Percentiles rank a stretch among this genome's conserved stretches.
phyloP scores from a whole-genome alignment of 257 asterid genomes.

The Hygrophila difformis region DNA sequence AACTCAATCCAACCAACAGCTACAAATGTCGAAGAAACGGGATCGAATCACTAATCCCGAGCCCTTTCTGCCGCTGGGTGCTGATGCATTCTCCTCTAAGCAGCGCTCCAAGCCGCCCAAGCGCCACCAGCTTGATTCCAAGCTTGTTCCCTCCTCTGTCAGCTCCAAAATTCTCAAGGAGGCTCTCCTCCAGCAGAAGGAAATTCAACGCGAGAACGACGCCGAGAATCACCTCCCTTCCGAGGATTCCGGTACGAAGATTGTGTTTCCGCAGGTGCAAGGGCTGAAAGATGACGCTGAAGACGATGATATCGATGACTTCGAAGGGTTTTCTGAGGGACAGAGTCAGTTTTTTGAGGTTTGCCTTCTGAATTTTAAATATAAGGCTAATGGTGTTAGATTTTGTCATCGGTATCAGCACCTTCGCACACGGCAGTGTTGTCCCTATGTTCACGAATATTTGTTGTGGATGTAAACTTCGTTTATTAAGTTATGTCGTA shows the following conservation, averaged over 20 bases:
- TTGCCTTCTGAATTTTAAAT: background rate
- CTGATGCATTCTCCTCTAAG: slow-evolving; percentile 44
- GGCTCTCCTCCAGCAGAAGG: slow-evolving; percentile 80
- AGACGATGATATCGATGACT: slow-evolving; percentile 62
- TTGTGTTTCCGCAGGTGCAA: slow-evolving; percentile 24
- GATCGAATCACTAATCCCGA: slow-evolving; percentile 67
- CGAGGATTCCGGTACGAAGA: slow-evolving; percentile 10
- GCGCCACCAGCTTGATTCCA: slow-evolving; percentile 57
- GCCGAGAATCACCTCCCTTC: slow-evolving; percentile 16
- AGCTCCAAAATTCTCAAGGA: slow-evolving; percentile 76
- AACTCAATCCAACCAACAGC: too few species aligned
- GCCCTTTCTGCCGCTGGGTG: slow-evolving; percentile 51
- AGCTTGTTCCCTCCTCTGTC: slow-evolving; percentile 54
- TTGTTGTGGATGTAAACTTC: too few species aligned
- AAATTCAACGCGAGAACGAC: slow-evolving; percentile 69
- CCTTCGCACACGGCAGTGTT: too few species aligned
- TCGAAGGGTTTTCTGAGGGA: slow-evolving; percentile 59
- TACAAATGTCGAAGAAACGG: slow-evolving; percentile 87
- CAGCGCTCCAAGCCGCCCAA: slow-evolving; percentile 61
- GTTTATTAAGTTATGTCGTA: too few species aligned
- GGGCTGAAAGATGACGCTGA: slow-evolving; percentile 31
- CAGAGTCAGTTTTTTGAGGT: slow-evolving; percentile 64
- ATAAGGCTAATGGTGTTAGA: background rate
- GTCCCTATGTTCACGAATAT: too few species aligned
- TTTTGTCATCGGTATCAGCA: too few species aligned